Evolutionary conservation across 495 filamentous ascomycete species (phyloP).

Genomic region (Hypoxylon subgilvum): DNA sequence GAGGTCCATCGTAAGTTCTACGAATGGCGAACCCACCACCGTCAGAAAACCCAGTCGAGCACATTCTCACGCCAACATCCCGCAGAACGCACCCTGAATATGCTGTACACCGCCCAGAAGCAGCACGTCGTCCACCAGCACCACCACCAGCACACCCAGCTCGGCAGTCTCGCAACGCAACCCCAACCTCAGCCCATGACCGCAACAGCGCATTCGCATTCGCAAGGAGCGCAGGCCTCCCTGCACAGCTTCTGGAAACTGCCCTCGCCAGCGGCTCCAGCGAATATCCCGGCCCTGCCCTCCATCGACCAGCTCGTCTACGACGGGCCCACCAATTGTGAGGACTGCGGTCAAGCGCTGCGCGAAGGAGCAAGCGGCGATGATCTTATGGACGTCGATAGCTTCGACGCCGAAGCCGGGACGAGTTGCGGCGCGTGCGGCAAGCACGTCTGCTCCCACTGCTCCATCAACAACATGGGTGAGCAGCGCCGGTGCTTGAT

Average conservation of each 20-base stretch:
- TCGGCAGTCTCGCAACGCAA: constrained; percentile 9
- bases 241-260: constrained; percentile 58
- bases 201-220: background rate
- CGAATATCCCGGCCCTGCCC: background rate
- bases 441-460: constrained; percentile 56
- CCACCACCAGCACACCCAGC: constrained; percentile 6
- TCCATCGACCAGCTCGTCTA: background rate
- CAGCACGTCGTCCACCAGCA: constrained; percentile 33
- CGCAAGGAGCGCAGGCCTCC: constrained; percentile 44
- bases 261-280: constrained; percentile 30
- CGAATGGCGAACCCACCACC: constrained; percentile 14
- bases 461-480: constrained; percentile 55
- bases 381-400: constrained; percentile 33
- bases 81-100: constrained; percentile 55
- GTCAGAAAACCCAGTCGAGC: constrained; percentile 4
- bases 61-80: constrained; percentile 7
- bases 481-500: constrained; percentile 51
- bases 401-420: constrained; percentile 11
- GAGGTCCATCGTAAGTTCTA: constrained; percentile 54
- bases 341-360: constrained; percentile 50
- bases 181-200: constrained; percentile 6
- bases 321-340: constrained; percentile 43
- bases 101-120: constrained; percentile 56
- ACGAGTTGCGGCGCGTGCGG: constrained; percentile 48
- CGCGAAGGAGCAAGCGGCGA: constrained; percentile 32